Conservation (phyloP, 805 yeast genomes). For the Jamesozyma rosinii region DNA sequence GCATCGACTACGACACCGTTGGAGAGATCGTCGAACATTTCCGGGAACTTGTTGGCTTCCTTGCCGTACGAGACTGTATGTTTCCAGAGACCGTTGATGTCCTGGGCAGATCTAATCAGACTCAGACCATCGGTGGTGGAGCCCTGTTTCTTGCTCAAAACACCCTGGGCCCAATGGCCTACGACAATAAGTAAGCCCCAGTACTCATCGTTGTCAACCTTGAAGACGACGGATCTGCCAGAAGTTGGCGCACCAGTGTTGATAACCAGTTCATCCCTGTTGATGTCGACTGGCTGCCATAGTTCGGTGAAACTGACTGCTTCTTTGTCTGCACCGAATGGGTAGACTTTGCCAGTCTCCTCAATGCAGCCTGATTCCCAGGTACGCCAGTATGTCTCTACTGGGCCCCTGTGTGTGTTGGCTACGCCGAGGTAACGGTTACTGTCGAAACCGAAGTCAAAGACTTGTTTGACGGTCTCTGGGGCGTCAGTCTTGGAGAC, state of each 20-base stretch:
- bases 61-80: constrained; percentile 19
- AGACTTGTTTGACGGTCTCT: constrained; percentile 18
- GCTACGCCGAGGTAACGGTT: constrained; percentile 22
- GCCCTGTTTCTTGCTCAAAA: constrained; percentile 19
- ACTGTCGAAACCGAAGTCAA: constrained; percentile 25
- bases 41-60: constrained; percentile 23
- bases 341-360: constrained; percentile 28
- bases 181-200: constrained; percentile 26
- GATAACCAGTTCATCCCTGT: constrained; percentile 15
- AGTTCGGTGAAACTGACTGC: constrained; percentile 27
- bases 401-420: constrained; percentile 23
- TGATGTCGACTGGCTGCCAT: constrained; percentile 31
- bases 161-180: constrained; percentile 31
- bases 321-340: constrained; percentile 22
- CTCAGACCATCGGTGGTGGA: constrained; percentile 17
- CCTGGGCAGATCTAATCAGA: constrained; percentile 23
- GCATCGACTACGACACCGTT: constrained; percentile 18
- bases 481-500: constrained; percentile 25
- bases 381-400: constrained; percentile 26
- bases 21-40: constrained; percentile 14
- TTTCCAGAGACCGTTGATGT: constrained; percentile 8
- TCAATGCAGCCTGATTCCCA: constrained; percentile 29
- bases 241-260: constrained; percentile 4
- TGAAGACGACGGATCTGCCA: constrained; percentile 21
- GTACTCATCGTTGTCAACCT: constrained; percentile 19